Conservation (phyloP, 2,329 filamentous ascomycete genomes). For the Fusarium sp. region DNA sequence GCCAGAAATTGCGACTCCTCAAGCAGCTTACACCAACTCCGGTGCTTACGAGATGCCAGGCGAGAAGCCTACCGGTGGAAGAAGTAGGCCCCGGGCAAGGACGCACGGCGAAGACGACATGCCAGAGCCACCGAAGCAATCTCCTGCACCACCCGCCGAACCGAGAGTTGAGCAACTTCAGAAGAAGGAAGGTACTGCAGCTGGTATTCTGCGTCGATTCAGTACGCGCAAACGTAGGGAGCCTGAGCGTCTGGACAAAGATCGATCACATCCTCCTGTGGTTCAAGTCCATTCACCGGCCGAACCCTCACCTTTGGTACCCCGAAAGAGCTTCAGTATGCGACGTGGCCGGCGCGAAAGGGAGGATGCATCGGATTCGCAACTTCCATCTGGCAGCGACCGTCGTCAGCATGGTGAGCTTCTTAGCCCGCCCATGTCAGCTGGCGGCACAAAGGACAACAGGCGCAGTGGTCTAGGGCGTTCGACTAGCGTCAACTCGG, state of each 20-base stretch:
- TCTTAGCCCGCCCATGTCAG: constrained; percentile 77
- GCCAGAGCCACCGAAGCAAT: constrained; percentile 66
- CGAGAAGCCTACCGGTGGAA: constrained; percentile 86
- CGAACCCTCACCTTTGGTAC: constrained; percentile 70
- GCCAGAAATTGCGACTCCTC: constrained; percentile 83
- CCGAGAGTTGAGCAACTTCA: constrained; percentile 70
- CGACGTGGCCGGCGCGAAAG: constrained; percentile 68
- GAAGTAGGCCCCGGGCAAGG: constrained; percentile 85
- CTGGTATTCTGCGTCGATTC: constrained; percentile 86
- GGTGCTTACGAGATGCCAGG: constrained; percentile 89
- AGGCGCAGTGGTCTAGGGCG: constrained; percentile 78
- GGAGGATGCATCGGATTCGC: constrained; percentile 63
- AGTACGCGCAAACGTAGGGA: constrained; percentile 87
- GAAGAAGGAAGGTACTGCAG: constrained; percentile 90
- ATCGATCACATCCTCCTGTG: constrained; percentile 76
- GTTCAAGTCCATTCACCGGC: constrained; percentile 84
- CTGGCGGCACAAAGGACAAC: constrained; percentile 67
- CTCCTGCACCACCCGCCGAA: constrained; percentile 59
- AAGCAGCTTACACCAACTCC: constrained; percentile 89
- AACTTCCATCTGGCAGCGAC: constrained; percentile 68
- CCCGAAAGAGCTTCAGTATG: constrained; percentile 92
- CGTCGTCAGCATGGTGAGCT: constrained; percentile 84
- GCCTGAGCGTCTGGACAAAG: constrained; percentile 71
- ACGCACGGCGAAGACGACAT: constrained; percentile 97
- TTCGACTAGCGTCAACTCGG: constrained; percentile 92